phyloP scores from a whole-genome alignment of 1,284 basidiomycete genomes.

The Chalciporus piperatoides region DNA sequence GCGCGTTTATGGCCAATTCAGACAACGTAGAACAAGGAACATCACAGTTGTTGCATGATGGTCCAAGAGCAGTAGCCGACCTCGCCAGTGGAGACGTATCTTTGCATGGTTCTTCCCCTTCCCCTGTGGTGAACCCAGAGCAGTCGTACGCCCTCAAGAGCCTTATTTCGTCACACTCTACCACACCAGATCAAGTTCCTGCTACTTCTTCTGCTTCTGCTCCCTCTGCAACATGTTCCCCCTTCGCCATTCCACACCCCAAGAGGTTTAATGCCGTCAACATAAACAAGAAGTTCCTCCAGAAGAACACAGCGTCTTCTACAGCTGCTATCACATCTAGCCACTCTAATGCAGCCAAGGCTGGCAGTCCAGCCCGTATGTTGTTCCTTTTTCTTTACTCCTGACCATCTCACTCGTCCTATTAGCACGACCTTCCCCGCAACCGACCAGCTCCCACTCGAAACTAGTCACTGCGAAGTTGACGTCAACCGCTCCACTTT shows the following conservation, averaged over 20 bases:
- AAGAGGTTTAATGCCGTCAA: conserved; percentile 87
- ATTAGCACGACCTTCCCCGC: conserved; percentile 54
- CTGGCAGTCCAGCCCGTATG: conserved; percentile 51
- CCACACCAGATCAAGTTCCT: conserved; percentile 23
- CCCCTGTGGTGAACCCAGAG: conserved; percentile 15
- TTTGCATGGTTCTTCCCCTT: conserved; percentile 14
- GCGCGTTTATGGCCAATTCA: conserved; percentile 76
- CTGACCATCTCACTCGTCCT: conserved; percentile 3
- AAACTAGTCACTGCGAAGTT: conserved; percentile 83
- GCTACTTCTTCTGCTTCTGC: conserved; percentile 17
- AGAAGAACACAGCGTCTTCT: conserved; percentile 60
- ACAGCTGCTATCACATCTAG: conserved; percentile 36
- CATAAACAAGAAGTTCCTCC: conserved; percentile 92
- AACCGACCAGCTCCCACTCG: conserved; percentile 60
- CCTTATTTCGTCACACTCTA: conserved; percentile 9
- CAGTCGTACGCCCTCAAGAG: conserved; percentile 9
- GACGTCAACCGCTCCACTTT: conserved; percentile 57
- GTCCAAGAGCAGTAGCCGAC: conserved; percentile 27
- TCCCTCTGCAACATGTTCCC: conserved; percentile 18
- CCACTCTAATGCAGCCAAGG: conserved; percentile 44
- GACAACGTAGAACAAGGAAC: conserved; percentile 44
- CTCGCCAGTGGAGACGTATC: conserved; percentile 5
- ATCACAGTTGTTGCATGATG: conserved; percentile 45
- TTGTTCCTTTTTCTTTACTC: conserved; percentile 13
- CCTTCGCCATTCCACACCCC: conserved; percentile 48